Evolutionary conservation across 1,284 basidiomycete genomes (phyloP), one percentile per base, ranked within the genome.

Genomic region (Fomes fomentarius): DNA sequence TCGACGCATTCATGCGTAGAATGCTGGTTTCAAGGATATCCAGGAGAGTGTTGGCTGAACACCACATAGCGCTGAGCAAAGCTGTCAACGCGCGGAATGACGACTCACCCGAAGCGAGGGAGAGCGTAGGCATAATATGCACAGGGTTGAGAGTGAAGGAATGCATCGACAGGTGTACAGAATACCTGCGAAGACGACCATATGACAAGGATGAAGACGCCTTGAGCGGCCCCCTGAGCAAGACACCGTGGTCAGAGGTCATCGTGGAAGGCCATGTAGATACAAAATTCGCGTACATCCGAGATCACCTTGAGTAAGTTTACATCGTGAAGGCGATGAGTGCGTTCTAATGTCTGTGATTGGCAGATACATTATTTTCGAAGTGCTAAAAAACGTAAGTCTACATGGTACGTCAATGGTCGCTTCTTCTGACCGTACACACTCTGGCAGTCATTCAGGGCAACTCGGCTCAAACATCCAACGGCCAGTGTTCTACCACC

Each of bases 1-100:
- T 96, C 14, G 94, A 96, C 69, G 80, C 89, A 8, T 94, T 96
- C 70, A 93, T 96, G 88, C 83, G 85, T 21, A 83, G 93, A 24
- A 96, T 96, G 94, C 80, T 96, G 9, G 81, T 93, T 41, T 95
- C 93, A 3, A 81, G 94, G 49, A 94, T 96, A 68, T 94, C 93
- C 9, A 81, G 94, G 22, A 83, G 94, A 37, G 94, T 96, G 25
- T 79, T 96, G 26, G 91, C 88, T 1, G 91, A 96, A 67, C 94
- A 96, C 65, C 94, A 96, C 64, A 85, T 96, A 50, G 89, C 92
- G 2, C 76, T 96, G 4, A 89, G 91, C 4, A 80, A 85, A 52
- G 81, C 81, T 34, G 77, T 79, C 24, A 66, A 77, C 56, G 68
- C 40, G 1, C 73, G 21, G 76, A 75, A n/a, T n/a, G n/a, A 50